Evolutionary conservation across 306 rosid genomes (phyloP).

Genomic region (Spatholobus suberectus): DNA sequence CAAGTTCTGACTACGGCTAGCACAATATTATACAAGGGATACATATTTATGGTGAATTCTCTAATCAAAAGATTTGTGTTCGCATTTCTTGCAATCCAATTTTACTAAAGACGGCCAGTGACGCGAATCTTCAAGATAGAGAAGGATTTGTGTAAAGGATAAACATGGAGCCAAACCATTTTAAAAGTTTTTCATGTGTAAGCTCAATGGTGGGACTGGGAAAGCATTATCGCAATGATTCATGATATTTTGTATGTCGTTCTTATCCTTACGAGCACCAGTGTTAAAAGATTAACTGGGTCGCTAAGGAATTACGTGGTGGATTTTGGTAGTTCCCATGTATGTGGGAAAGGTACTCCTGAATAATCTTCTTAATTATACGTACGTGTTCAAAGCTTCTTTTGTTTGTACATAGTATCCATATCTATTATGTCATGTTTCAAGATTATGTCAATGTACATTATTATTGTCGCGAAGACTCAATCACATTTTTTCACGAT

Average conservation of each 20-base stretch:
- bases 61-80: background rate
- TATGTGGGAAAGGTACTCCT: background rate
- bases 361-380: background rate
- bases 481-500: background rate
- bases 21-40: background rate
- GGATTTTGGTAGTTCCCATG: conserved; percentile 6
- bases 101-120: background rate
- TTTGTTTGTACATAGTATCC: background rate
- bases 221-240: background rate
- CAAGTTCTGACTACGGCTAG: background rate
- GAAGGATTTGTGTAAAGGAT: background rate
- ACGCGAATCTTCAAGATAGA: background rate
- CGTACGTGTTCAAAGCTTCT: background rate
- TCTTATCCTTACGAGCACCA: background rate
- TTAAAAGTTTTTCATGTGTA: background rate
- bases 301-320: conserved; percentile 10
- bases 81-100: background rate
- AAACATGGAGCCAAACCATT: background rate
- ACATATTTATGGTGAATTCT: background rate
- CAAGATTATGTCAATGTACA: background rate
- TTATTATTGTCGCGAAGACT: conserved; percentile 12
- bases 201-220: background rate
- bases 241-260: background rate
- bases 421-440: background rate
- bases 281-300: background rate